Evolutionary conservation across 192 early-diverging fungal genomes (phyloP), one percentile per base, ranked within the genome.

Genomic region (Coemansia sp.): DNA sequence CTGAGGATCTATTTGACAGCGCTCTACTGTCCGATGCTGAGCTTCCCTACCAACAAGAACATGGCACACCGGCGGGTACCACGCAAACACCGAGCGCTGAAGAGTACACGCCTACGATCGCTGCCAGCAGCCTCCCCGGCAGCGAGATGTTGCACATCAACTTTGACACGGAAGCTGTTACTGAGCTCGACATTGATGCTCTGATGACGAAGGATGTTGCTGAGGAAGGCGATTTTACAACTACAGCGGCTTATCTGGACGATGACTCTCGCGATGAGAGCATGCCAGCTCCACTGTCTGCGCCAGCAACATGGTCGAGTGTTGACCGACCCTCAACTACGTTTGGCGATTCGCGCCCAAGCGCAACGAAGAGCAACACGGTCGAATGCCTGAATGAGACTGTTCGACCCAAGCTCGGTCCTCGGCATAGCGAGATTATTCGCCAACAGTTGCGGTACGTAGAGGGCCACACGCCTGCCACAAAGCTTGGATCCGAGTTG

Each of bases 401-500:
- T 39, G 37, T 35, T 36, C 34, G 36, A 36, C 42, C 33, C 13
- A 41, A 64, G 21, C 61, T 42, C 27, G 40, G 27, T 1, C 21
- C 50, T 27, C 66, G 74, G 17, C 79, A 70, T 54, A 76, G 79
- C 71, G 70, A 39, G 48, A 50, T 70, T 8, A 64, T 78, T 50
- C 74, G 70, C 19, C 72, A 74, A 57, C 75, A 83, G 63, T 66
- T 83, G 35, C 66, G 66, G 16, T 31, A 50, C 6, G 72, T 78
- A 50, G 75, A 78, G 72, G 72, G 63, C 24, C 31, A 48, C 33
- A 75, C 70, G 48, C 72, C 75, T n/a, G 73, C 80, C 24, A 59
- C 78, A 9, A 79, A 86, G 37, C 77, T 89, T 14, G 86, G 87
- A 1, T 73, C 79, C 17, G 64, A 83, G 21, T 62, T 91, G 63